Percentiles rank a stretch among this genome's conserved stretches.
These are phyloP conservation scores for Microcyclospora tardicrescens DNA, from an alignment of 2,329 filamentous ascomycete genomes.

Conservation along the genomic window DNA sequence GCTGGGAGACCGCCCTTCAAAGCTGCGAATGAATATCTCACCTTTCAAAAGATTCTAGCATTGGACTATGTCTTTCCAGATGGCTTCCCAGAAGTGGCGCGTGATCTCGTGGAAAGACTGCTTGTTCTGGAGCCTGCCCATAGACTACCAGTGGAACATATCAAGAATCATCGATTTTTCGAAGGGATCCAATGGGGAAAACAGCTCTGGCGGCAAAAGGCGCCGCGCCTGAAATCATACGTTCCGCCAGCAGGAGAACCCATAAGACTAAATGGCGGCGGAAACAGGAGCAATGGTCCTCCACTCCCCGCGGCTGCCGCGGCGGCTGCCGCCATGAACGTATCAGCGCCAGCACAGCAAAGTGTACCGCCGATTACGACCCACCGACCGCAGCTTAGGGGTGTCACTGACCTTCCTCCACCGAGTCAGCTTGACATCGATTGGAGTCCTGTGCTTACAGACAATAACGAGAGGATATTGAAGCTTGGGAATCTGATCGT, in stretches of 20 bases:
- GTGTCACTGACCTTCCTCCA: conserved; percentile 93
- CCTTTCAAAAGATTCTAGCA: conserved; percentile 94
- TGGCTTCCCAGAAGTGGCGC: conserved; percentile 74
- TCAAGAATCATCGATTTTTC: conserved; percentile 94
- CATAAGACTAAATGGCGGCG: conserved; percentile 19
- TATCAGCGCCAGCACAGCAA: conserved; percentile 1
- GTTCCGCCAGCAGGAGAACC: conserved; percentile 43
- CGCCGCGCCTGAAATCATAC: conserved; percentile 75
- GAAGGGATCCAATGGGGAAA: conserved; percentile 75
- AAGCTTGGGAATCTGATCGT: conserved; percentile 89
- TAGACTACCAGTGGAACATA: conserved; percentile 83
- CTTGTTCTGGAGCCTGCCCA: conserved; percentile 77
- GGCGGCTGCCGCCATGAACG: conserved; percentile 9
- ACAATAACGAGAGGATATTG: conserved; percentile 82
- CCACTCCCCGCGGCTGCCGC: conserved; percentile 9
- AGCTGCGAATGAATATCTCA: conserved; percentile 86
- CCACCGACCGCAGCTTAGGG: conserved; percentile 52
- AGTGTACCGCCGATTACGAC: not conserved
- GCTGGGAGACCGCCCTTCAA: conserved; percentile 97
- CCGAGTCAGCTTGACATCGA: conserved; percentile 95
- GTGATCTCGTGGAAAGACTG: conserved; percentile 79
- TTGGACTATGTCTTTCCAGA: conserved; percentile 87
- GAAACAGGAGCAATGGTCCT: conserved; percentile 4
- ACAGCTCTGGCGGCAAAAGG: conserved; percentile 75
- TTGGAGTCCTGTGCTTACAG: conserved; percentile 90